Base-by-base conservation (phyloP, 2,329 filamentous ascomycete genomes). In the Paradendryphiella salina region DNA sequence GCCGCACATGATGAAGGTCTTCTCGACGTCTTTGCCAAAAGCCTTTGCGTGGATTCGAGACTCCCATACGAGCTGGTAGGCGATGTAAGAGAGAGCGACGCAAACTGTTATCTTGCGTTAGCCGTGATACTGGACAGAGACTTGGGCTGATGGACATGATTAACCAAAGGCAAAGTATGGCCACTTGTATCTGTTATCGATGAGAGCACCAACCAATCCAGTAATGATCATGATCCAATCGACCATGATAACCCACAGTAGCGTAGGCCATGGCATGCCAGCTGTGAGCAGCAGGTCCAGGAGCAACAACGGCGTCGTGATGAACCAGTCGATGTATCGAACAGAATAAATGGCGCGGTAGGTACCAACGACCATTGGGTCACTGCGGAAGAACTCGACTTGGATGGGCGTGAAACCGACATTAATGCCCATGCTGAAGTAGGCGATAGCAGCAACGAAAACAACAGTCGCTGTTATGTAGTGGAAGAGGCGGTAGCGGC, bases 161-260 rank as follows among this genome's bases (percentile, higher is more conserved):
- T 26, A 38, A 44, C 46, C 76, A 48, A 87, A 85, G 8, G 74
- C 72, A 67, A 80, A 87, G 72, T 85, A 89, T 1, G 84, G 84
- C 83, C 83, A 88, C 66, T 88, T 89, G 76, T 88, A 89, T 2
- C 73, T 74, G 7, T 80, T 82, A 13, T 71, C 67, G 3, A 86
- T 83, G 1, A 88, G 79, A 3, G 86, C 84, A 21, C 86, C 86
- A 14, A 88, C 78, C 5, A 88, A 78, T 18, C 84, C 84, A 17
- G 81, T 82, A n/a, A 87, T 74, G 39, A 89, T 80, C 84, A 88
- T 87, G 61, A 88, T 76, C 62, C 82, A 76, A 56, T 87, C 84
- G 3, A 86, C 77, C 4, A 88, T 73, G 6, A 88, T 75, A 1
- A 83, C 80, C 63, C 80, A 83, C 32, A 87, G 64, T 21, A 87